Evolutionary conservation across 73 alveolate genomes (phyloP).

Genomic region (Breviolum minutum): DNA sequence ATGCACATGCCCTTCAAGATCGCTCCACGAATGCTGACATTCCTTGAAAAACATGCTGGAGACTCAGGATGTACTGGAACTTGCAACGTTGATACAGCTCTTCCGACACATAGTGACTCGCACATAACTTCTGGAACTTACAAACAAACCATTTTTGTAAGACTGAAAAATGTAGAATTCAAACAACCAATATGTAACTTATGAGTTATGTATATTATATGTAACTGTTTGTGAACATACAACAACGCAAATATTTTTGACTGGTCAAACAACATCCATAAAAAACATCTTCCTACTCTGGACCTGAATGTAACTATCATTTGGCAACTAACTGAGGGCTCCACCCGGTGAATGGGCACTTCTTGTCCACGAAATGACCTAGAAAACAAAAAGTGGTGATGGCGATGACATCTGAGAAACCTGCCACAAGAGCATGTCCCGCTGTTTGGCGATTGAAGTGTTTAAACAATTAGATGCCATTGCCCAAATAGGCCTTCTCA

Average conservation of each 20-base stretch:
- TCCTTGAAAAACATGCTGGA: not conserved
- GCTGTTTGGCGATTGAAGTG: too few relatives aligned
- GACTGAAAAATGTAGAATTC: not conserved
- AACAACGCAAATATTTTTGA: not conserved
- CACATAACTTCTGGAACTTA: not conserved
- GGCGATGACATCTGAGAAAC: too few relatives aligned
- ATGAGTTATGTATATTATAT: not conserved
- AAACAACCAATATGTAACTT: not conserved
- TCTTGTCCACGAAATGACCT: slow-evolving; percentile 98
- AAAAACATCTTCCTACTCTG: too few relatives aligned
- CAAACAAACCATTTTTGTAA: not conserved
- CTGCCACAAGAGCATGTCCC: too few relatives aligned
- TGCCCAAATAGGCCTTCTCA: too few relatives aligned
- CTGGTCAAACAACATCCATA: too few relatives aligned
- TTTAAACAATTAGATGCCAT: too few relatives aligned
- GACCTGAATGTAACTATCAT: too few relatives aligned
- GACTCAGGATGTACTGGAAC: not conserved
- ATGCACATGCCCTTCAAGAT: slow-evolving; percentile 99
- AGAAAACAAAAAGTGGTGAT: too few relatives aligned
- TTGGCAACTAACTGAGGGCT: not conserved
- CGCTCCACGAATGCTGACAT: slow-evolving; percentile 97
- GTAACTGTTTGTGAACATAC: not conserved
- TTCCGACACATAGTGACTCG: not conserved
- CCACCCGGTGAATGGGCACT: slow-evolving; percentile 99
- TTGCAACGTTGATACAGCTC: not conserved